phyloP scores from a whole-genome alignment of 2,329 filamentous ascomycete genomes.

The Aspergillus alliaceus region DNA sequence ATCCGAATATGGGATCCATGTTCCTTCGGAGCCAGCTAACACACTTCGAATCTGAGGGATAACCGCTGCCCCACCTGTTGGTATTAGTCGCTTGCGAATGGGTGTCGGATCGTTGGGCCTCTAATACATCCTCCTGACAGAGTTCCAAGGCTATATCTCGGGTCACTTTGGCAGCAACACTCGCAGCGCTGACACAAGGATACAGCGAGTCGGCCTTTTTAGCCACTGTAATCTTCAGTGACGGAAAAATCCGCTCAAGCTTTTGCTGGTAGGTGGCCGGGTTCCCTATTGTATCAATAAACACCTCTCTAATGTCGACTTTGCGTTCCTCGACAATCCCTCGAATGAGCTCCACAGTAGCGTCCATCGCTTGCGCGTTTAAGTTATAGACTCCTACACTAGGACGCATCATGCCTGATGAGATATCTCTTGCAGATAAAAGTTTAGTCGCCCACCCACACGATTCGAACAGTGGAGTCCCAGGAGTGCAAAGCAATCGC shows the following conservation, averaged over 20 bases:
- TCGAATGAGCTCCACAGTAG: slow-evolving; percentile 78
- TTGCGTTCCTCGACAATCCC: slow-evolving; percentile 69
- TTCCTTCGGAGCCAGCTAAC: slow-evolving; percentile 78
- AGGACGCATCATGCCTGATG: slow-evolving; percentile 70
- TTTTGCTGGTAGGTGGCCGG: slow-evolving; percentile 81
- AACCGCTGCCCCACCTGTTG: slow-evolving; percentile 82
- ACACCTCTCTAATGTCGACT: slow-evolving; percentile 84
- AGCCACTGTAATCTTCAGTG: slow-evolving; percentile 70
- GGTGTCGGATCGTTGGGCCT: slow-evolving; percentile 27
- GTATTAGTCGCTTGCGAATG: slow-evolving; percentile 29
- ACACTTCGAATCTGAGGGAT: slow-evolving; percentile 83
- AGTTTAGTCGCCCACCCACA: slow-evolving; percentile 84
- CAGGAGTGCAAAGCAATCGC: slow-evolving; percentile 67
- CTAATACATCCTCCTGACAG: slow-evolving; percentile 61
- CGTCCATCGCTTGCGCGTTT: slow-evolving; percentile 93
- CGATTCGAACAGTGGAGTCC: slow-evolving; percentile 56
- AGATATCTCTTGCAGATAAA: slow-evolving; percentile 82
- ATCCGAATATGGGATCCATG: slow-evolving; percentile 93
- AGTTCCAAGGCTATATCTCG: slow-evolving; percentile 85
- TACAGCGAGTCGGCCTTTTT: slow-evolving; percentile 94
- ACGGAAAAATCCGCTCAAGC: slow-evolving; percentile 81
- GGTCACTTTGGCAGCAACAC: slow-evolving; percentile 94
- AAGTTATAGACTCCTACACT: slow-evolving; percentile 70
- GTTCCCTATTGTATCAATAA: slow-evolving; percentile 89
- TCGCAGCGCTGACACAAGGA: slow-evolving; percentile 89